Base-by-base conservation (phyloP, 2,329 filamentous ascomycete genomes). In the Alternaria alternata region DNA sequence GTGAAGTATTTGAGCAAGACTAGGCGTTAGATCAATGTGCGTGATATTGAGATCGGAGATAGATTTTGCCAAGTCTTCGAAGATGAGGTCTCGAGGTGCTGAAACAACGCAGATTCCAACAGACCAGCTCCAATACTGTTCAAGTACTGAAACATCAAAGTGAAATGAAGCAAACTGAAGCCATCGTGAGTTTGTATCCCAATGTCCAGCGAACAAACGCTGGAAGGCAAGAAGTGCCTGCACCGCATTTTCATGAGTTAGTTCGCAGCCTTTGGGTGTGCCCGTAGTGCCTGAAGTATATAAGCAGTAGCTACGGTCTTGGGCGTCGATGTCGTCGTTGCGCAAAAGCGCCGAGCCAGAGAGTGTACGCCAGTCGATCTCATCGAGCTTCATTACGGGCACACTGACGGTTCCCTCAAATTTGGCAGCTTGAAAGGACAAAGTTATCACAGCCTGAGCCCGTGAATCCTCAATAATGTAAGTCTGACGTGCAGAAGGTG, bases 51-150 rank as follows among this genome's bases (percentile, higher is more conserved):
- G 83, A 22, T 82, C 83, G 18, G 86, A 86, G 59, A 97, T 94
- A 0, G 89, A 88, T 1, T 85, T 86, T 1, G 90, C 84, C 16
- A 97, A 82, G 69, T 97, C 92, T 68, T 95, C 92, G 34, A 97
- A 89, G 1, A 97, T 89, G 1, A 97, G 74, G 73, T 97, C 93
- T 65, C 92, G 87, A 0, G 92, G 91, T 7, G 92, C 93, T 2
- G 91, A 89, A 2, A 94, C 90, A 0, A 97, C 86, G 4, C 91
- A 89, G 26, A 97, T 93, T 1, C 93, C 93, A 1, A 95, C 91
- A 28, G 90, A 93, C 94, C 94, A 97, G 59, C 90, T 95, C 93
- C 93, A 97, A 75, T 94, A 97, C 71, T 97, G 94, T 73, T 97
- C 94, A 0, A 97, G 84, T 0, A 97, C 91, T 1, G 92, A 95